Conservation (phyloP, 2,329 filamentous ascomycete genomes). For the Coleophoma cylindrospora region DNA sequence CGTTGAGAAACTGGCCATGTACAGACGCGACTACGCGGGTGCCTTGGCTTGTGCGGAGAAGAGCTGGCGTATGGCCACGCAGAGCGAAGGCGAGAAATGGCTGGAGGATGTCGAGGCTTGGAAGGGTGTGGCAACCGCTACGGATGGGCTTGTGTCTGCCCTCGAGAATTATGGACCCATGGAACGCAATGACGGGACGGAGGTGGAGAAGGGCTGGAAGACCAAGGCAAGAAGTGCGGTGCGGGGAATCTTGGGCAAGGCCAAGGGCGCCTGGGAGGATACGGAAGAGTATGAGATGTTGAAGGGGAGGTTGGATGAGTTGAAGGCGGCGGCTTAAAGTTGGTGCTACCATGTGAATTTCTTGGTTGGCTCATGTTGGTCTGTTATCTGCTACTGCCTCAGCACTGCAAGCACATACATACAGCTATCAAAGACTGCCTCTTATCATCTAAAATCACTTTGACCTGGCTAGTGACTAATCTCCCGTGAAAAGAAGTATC, state of each 20-base stretch:
- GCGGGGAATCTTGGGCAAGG: conserved; percentile 77
- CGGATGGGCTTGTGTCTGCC: conserved; percentile 73
- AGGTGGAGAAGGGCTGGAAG: conserved; percentile 77
- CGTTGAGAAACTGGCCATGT: conserved; percentile 66
- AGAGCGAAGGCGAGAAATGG: conserved; percentile 32
- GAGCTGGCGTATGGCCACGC: conserved; percentile 72
- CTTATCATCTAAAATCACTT: no score
- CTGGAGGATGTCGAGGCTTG: conserved; percentile 42
- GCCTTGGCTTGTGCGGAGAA: conserved; percentile 85
- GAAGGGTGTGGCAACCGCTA: conserved; percentile 57
- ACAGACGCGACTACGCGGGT: conserved; percentile 63
- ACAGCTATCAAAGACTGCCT: no score
- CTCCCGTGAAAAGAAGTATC: no score
- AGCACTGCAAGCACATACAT: no score
- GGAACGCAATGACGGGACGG: conserved; percentile 48
- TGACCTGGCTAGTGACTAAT: no score
- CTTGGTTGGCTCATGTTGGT: no score
- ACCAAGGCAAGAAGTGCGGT: conserved; percentile 84
- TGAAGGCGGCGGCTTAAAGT: conserved; percentile 30
- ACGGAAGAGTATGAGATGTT: conserved; percentile 62
- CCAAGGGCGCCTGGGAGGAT: conserved; percentile 77
- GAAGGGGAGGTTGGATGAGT: conserved; percentile 48
- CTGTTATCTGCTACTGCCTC: no score
- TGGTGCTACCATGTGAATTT: no score
- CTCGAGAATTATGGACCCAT: conserved; percentile 74